These are phyloP conservation scores for Talaromyces sp. DNA, from an alignment of 2,329 filamentous ascomycete species.

Conservation along the genomic window DNA sequence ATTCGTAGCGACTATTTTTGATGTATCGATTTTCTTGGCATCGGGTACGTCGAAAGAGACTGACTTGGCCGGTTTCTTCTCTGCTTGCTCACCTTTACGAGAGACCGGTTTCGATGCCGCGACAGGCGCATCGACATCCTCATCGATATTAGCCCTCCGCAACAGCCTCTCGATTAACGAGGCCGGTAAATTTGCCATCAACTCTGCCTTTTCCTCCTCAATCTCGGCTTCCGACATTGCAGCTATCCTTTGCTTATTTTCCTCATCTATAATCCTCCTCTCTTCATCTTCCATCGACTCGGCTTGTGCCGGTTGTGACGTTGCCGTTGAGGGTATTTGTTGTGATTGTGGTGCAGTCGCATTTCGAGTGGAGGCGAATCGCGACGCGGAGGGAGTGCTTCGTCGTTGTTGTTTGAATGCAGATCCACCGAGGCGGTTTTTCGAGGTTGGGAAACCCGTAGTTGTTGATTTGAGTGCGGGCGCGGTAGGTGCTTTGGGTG, in stretches of 20 bases:
- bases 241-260: conserved; percentile 71
- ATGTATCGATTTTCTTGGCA: not conserved
- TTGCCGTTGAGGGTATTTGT: not conserved
- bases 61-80: conserved; percentile 24
- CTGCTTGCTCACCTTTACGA: not conserved
- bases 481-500: conserved; percentile 45
- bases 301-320: not conserved
- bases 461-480: conserved; percentile 57
- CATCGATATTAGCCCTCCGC: conserved; percentile 70
- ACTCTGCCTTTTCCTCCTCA: conserved; percentile 70
- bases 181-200: conserved; percentile 74
- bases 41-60: conserved; percentile 27
- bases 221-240: conserved; percentile 81
- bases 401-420: conserved; percentile 69
- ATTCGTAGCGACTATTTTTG: conserved; percentile 8
- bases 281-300: conserved; percentile 48
- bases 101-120: not conserved
- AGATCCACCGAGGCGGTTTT: conserved; percentile 68
- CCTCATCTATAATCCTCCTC: conserved; percentile 69
- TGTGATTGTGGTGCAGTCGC: not conserved
- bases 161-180: conserved; percentile 73
- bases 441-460: conserved; percentile 80
- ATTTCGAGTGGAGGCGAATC: conserved; percentile 35
- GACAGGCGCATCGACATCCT: conserved; percentile 30
- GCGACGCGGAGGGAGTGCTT: not conserved